Conservation (phyloP, 345 rosid species). For the Erodium maritimum region DNA sequence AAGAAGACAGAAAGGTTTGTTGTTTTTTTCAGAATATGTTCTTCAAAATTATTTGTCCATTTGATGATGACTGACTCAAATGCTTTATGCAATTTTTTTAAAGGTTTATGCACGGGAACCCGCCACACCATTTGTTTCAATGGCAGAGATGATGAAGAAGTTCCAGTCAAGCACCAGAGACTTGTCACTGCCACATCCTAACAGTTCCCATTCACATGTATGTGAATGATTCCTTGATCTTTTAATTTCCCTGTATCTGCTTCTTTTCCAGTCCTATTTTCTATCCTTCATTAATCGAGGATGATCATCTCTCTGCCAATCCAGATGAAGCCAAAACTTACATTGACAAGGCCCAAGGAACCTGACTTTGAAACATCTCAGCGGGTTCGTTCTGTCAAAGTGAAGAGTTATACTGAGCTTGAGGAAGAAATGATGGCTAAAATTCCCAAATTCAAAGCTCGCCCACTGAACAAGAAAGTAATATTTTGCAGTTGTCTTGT, state of each 20-base stretch:
- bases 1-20: constrained; percentile 71
- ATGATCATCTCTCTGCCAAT: constrained; percentile 14
- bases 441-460: constrained; percentile 94
- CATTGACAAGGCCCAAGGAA: constrained; percentile 85
- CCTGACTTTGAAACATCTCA: constrained; percentile 90
- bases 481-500: background rate
- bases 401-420: constrained; percentile 85
- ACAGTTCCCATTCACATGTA: constrained; percentile 34
- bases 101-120: constrained; percentile 55
- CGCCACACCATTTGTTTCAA: constrained; percentile 46
- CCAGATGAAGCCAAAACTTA: constrained; percentile 55
- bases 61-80: background rate
- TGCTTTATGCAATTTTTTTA: background rate
- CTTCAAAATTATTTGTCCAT: background rate
- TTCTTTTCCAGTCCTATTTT: constrained; percentile 8
- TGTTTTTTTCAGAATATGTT: constrained; percentile 2
- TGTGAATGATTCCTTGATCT: constrained; percentile 1
- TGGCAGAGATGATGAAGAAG: constrained; percentile 80
- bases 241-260: background rate
- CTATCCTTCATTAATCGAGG: constrained; percentile 7
- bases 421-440: constrained; percentile 99
- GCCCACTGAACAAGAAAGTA: constrained; percentile 95
- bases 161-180: constrained; percentile 82
- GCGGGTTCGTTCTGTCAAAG: constrained; percentile 56
- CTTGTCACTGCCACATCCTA: constrained; percentile 37